Conservation (phyloP, 768 basidiomycete genomes). For the Sutorius australiensis region DNA sequence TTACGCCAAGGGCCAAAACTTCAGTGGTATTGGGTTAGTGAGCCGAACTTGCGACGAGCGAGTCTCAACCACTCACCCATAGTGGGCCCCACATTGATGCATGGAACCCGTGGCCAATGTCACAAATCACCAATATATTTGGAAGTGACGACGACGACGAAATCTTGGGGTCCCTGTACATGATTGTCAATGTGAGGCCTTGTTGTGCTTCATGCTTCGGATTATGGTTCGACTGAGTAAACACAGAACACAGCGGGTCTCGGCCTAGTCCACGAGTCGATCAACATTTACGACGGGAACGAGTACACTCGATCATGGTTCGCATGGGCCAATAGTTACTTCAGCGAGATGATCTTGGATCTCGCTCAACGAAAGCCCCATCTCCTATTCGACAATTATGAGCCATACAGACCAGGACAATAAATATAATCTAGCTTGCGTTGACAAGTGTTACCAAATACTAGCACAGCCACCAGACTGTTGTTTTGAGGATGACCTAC, state of each 20-base stretch:
- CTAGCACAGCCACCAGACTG: conserved; percentile 20
- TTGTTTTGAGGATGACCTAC: conserved; percentile 11
- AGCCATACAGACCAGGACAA: conserved; percentile 54
- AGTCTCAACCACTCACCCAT: conserved; percentile 1
- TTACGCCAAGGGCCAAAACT: conserved; percentile 56
- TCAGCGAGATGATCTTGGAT: conserved; percentile 78
- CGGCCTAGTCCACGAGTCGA: conserved; percentile 76
- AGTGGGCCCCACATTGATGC: conserved; percentile 74
- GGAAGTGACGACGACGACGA: conserved; percentile 71
- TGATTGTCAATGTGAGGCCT: conserved; percentile 60
- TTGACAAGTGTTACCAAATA: background rate
- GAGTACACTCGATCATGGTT: conserved; percentile 74
- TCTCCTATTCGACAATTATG: conserved; percentile 54
- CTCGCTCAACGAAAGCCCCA: conserved; percentile 69
- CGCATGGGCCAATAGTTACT: conserved; percentile 82
- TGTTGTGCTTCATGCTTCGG: background rate
- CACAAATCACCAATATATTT: conserved; percentile 69
- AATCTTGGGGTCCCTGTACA: conserved; percentile 58
- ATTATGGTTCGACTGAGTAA: background rate
- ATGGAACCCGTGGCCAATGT: conserved; percentile 84
- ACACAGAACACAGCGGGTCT: conserved; percentile 65
- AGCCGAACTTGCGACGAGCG: background rate
- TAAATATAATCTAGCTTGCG: conserved; percentile 13
- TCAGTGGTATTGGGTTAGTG: conserved; percentile 66
- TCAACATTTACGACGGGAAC: conserved; percentile 53